Base-by-base conservation (phyloP, 192 early-diverging fungal genomes). In the Spizellomyces sp. region DNA sequence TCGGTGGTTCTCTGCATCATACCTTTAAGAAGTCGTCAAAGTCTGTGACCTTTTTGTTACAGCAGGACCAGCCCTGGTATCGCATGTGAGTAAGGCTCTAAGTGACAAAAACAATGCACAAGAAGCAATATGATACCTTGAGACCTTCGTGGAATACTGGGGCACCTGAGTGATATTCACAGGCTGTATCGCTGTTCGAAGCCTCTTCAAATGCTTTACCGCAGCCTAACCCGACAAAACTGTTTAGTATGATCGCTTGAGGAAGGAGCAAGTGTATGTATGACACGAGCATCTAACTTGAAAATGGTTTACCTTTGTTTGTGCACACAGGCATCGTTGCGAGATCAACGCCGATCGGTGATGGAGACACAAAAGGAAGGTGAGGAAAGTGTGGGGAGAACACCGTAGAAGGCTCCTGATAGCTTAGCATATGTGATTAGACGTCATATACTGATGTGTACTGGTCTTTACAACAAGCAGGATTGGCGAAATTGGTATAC, bases 101-200 rank as follows among this genome's bases (percentile, higher is more conserved):
- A 9, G 41, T 17, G 58, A 27, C 61, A 14, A 44, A 45, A 5
- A 10, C 2, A 36, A 5, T 70, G 0, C 36, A 19, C 56, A 44
- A n/a, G 54, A 7, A 61, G 59, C 0, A 0, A 9, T 15, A 61
- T 14, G 10, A 42, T 47, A 54, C 62, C 61, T 83, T 80, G 54
- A 81, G 64, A 70, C 95, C 97, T 76, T 99, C 97, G 80, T 98
- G 97, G 81, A 99, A 99, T 57, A 95, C 88, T 15, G 97, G 97
- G 19, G 83, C 88, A 22, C 90, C 91, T 2, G 94, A 83, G 71
- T 99, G 97, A 82, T 88, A 93, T 69, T 90, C 89, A 85, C 96
- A 96, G 6, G 93, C 86, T 54, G 86, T 88, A 64, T 91, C 83
- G 48, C 81, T 77, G 74, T 96, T 96, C 19, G 84, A 79, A 4